These are phyloP conservation scores for Apiospora kogelbergensis DNA, from an alignment of 2,329 filamentous ascomycete species.

Conservation along the genomic window DNA sequence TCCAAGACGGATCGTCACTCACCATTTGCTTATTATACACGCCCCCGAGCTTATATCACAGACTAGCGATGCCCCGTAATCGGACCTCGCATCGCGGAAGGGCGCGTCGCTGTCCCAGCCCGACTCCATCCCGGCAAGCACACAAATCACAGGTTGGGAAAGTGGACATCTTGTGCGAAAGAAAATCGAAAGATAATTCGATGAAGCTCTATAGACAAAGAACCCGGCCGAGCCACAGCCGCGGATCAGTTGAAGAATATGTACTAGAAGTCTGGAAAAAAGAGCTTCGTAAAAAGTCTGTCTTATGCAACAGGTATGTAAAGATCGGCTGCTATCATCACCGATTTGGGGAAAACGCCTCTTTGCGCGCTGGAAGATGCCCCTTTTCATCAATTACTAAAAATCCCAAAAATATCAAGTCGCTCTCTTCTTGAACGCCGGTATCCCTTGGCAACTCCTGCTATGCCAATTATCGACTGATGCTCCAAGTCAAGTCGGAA, in stretches of 20 bases:
- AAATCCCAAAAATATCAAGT: not conserved
- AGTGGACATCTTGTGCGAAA: not conserved
- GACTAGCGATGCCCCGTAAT: not conserved
- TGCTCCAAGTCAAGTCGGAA: not conserved
- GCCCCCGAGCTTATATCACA: not conserved
- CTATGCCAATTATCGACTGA: not conserved
- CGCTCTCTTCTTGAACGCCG: slow-evolving; percentile 1
- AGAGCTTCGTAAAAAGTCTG: not conserved
- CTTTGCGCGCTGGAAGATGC: not conserved
- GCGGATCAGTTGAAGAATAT: slow-evolving; percentile 4
- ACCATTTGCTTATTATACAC: not conserved
- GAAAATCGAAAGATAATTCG: not conserved
- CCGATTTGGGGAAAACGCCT: not conserved
- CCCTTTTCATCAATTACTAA: not conserved
- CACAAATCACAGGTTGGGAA: not conserved
- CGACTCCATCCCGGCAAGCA: not conserved
- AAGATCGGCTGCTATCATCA: not conserved
- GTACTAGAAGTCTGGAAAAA: slow-evolving; percentile 1
- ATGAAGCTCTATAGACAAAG: slow-evolving; percentile 2
- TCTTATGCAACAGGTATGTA: not conserved
- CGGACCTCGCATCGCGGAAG: not conserved
- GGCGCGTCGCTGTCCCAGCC: not conserved
- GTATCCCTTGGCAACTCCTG: not conserved
- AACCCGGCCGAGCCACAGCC: not conserved
- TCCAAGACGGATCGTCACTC: no score